A percentile compares a stretch with the other conserved stretches of the same genome.
These are phyloP conservation scores for Oryza punctata DNA, from an alignment of 176 grass and related monocot genomes.

Conservation along the genomic window DNA sequence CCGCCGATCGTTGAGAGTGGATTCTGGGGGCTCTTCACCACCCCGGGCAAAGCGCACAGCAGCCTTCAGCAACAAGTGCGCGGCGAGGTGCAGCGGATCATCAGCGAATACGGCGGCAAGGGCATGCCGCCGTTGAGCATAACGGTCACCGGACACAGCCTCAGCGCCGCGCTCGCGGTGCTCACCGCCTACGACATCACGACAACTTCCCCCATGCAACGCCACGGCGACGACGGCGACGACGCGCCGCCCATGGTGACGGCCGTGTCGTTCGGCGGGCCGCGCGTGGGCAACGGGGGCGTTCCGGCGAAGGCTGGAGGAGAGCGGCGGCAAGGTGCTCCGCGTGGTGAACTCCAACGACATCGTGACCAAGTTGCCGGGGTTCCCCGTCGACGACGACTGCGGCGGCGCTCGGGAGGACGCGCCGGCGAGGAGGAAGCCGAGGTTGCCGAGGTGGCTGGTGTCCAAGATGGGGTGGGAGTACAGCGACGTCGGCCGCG, in stretches of 20 bases:
- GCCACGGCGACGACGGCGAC: background rate
- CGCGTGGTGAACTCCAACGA: constrained; percentile 51
- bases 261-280: constrained; percentile 56
- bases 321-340: constrained; percentile 56
- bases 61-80: constrained; percentile 54
- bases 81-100: constrained; percentile 37
- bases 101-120: constrained; percentile 33
- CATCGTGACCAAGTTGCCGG: constrained; percentile 61
- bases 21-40: constrained; percentile 59
- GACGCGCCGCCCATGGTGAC: constrained; percentile 21
- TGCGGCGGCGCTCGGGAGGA: background rate
- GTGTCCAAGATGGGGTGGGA: constrained; percentile 51
- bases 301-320: constrained; percentile 48
- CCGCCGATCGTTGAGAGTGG: constrained; percentile 50
- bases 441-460: constrained; percentile 42
- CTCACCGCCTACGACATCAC: constrained; percentile 58
- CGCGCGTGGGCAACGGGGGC: constrained; percentile 54
- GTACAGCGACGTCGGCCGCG: constrained; percentile 56
- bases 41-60: background rate
- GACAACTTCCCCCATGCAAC: background rate
- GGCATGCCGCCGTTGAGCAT: constrained; percentile 45
- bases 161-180: constrained; percentile 57
- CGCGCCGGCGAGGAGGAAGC: background rate
- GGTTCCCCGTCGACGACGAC: constrained; percentile 28
- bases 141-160: constrained; percentile 61